Evolutionary conservation across 371 early-diverging fungal species (phyloP), one percentile per base, ranked within the genome.

Genomic region (Mucor piriformis): DNA sequence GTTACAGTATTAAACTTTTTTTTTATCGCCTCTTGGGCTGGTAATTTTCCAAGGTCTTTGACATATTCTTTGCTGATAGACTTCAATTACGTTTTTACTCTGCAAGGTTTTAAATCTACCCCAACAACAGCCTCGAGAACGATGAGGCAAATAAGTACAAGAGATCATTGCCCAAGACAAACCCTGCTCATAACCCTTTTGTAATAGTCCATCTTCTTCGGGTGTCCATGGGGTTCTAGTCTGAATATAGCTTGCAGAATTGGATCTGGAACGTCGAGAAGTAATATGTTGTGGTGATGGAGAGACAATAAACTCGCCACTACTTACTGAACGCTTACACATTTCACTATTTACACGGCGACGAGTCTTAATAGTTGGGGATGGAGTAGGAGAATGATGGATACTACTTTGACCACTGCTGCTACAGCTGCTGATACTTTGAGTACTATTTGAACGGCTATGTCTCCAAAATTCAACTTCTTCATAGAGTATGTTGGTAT

Each of bases 111-210:
- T 77, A 24, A 74, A 77, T 16, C 77, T 65, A 25, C 77, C 77
- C 77, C 77, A 77, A 29, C 77, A 77, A 34, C 77, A 77, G 6
- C 77, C 77, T 58, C 77, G 46, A 4, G 77, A 77, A 6, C 77
- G 74, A 55, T 74, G 74, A 6, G 77, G 77, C 13, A 77, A 44
- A 52, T 70, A 74, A 2, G 72, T 77, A 1, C 70, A 57, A 10
- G 77, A 70, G 21, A 77, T 72, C 74, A 77, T 72, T 6, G 74
- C 74, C 77, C 77, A 77, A 0, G 77, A 77, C 15, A 77, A 38
- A 3, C 77, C 77, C 58, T 74, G 67, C 1, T 67, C 66, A 49
- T 77, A 77, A 3, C 77, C 77, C 53, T 70, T 68, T 47, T 66
- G 66, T 27, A 77, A 66, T 15, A 77, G 44, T 24, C 60, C 59